These are phyloP conservation scores for Puccinia polysora DNA, from an alignment of 1,284 basidiomycete species.

Conservation along the genomic window DNA sequence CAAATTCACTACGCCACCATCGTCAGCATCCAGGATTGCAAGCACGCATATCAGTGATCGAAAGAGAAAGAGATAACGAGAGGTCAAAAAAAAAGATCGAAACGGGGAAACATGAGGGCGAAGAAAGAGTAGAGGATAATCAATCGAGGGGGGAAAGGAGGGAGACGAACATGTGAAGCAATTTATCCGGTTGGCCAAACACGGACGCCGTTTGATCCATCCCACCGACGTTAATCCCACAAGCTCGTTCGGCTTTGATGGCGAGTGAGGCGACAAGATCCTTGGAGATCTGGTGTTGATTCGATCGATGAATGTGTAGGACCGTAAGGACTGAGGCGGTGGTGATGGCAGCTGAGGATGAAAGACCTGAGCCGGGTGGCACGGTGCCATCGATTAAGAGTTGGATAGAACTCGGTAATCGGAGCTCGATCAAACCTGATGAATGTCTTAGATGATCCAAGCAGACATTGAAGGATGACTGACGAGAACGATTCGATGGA, in stretches of 20 bases:
- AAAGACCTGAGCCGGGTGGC: slow-evolving; percentile 28
- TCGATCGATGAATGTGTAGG: slow-evolving; percentile 5
- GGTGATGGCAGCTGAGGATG: slow-evolving; percentile 33
- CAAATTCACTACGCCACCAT: slow-evolving; percentile 38
- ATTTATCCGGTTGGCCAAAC: slow-evolving; percentile 19
- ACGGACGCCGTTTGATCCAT: slow-evolving; percentile 40
- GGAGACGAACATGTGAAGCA: slow-evolving; percentile 31
- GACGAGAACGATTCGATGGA: neutral
- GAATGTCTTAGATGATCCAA: slow-evolving; percentile 1
- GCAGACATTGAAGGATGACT: slow-evolving; percentile 8
- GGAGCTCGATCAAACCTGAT: neutral
- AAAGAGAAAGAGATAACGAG: too few species aligned
- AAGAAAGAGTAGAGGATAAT: neutral
- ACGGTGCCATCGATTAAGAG: slow-evolving; percentile 22
- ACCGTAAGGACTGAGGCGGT: slow-evolving; percentile 23
- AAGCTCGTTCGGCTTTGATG: slow-evolving; percentile 11
- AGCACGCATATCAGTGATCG: too few species aligned
- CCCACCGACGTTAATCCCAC: slow-evolving; percentile 26
- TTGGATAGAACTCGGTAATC: slow-evolving; percentile 6
- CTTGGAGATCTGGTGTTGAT: slow-evolving; percentile 14
- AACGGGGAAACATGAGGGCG: neutral
- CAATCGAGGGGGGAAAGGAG: neutral
- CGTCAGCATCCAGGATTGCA: too few species aligned
- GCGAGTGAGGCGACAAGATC: slow-evolving; percentile 9
- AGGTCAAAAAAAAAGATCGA: too few species aligned